phyloP scores from a whole-genome alignment of 805 yeast genomes.

The Martiniozyma abietophila region DNA sequence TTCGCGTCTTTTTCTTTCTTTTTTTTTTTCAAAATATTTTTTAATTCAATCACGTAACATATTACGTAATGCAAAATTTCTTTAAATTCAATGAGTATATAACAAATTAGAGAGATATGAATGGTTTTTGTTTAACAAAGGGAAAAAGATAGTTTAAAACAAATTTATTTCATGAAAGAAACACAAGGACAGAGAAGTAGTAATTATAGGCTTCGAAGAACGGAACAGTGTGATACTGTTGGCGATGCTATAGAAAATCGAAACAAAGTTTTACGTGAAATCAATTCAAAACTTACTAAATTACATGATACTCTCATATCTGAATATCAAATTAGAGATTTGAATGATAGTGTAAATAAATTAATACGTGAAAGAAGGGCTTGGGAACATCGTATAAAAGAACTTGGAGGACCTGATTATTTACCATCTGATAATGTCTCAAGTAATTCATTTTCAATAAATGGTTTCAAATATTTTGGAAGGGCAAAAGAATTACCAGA shows the following conservation, averaged over 20 bases:
- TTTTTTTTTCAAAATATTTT: too few species aligned
- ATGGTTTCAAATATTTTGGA: constrained; percentile 71
- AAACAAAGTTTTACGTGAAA: constrained; percentile 49
- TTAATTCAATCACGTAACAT: too few species aligned
- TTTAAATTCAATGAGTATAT: too few species aligned
- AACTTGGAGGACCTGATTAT: constrained; percentile 69
- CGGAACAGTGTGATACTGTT: constrained; percentile 30
- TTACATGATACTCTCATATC: constrained; percentile 53
- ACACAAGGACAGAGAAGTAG: too few species aligned
- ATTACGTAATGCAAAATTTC: too few species aligned
- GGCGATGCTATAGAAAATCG: constrained; percentile 70
- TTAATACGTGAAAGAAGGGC: constrained; percentile 56
- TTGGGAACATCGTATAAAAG: constrained; percentile 70
- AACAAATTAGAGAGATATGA: too few species aligned
- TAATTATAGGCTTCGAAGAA: constrained; percentile 25
- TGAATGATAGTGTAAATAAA: constrained; percentile 66
- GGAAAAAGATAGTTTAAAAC: too few species aligned
- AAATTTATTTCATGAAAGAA: too few species aligned
- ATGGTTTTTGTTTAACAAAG: too few species aligned
- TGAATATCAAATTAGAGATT: constrained; percentile 57
- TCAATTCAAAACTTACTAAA: constrained; percentile 47
- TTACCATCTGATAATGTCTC: constrained; percentile 2
- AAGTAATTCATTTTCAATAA: constrained; percentile 16
- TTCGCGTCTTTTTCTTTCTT: too few species aligned
- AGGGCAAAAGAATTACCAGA: constrained; percentile 76